Evolutionary conservation across 2,329 filamentous ascomycete species (phyloP).

Genomic region (Arachnomyces sp.): DNA sequence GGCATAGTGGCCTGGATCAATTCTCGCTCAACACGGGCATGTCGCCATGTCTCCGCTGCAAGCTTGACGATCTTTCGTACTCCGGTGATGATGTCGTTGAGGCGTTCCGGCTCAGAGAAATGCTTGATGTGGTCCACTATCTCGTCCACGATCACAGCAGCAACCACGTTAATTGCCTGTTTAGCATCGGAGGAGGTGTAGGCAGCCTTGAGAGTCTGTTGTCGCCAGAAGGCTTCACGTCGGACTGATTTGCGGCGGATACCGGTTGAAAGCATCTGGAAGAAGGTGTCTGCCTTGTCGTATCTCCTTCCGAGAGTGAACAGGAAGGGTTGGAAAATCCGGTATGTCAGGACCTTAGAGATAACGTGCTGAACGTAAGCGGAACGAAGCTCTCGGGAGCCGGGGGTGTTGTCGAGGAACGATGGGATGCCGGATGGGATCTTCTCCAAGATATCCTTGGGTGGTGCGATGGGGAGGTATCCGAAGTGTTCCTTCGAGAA

Average conservation of each 20-base stretch:
- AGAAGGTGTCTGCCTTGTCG: conserved; percentile 49
- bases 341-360: conserved; percentile 47
- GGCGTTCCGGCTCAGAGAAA: conserved; percentile 43
- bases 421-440: conserved; percentile 46
- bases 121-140: conserved; percentile 48
- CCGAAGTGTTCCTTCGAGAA: conserved; percentile 45
- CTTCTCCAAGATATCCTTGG: conserved; percentile 42
- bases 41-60: conserved; percentile 51
- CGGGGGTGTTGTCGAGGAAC: conserved; percentile 45
- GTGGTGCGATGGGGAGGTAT: conserved; percentile 43
- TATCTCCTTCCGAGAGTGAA: conserved; percentile 48
- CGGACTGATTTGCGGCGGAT: conserved; percentile 49
- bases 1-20: conserved; percentile 47
- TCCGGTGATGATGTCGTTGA: conserved; percentile 43
- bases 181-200: conserved; percentile 51
- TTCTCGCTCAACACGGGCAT: conserved; percentile 49
- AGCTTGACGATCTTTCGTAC: conserved; percentile 50
- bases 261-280: conserved; percentile 47
- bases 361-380: conserved; percentile 50
- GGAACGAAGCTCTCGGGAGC: conserved; percentile 44
- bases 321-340: conserved; percentile 51
- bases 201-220: conserved; percentile 49
- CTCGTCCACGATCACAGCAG: conserved; percentile 48
- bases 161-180: conserved; percentile 47
- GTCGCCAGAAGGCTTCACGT: conserved; percentile 51